Percentiles rank a stretch among this genome's conserved stretches.
Evolutionary conservation across 2,329 filamentous ascomycete species (phyloP).

Genomic region (Hypomyces perniciosus): DNA sequence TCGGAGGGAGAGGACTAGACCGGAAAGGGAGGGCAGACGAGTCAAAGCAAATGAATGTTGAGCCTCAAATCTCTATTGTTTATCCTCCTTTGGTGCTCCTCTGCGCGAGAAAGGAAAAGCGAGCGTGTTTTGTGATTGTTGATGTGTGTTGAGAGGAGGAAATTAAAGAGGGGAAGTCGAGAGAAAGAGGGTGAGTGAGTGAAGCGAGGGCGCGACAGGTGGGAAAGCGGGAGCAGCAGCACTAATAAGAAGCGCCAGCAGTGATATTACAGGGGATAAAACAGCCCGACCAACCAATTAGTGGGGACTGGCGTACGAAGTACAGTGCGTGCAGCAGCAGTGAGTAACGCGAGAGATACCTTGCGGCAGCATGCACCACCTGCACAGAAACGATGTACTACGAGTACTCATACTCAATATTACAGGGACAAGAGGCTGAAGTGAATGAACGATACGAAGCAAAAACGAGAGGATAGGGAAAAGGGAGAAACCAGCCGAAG

Average conservation of each 20-base stretch:
- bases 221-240: not conserved
- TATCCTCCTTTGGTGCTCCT: not conserved
- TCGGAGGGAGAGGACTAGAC: not conserved
- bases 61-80: not conserved
- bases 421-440: not conserved
- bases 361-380: not conserved
- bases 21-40: not conserved
- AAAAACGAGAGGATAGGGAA: conserved; percentile 2
- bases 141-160: not conserved
- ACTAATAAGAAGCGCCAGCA: not conserved
- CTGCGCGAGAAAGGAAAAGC: not conserved
- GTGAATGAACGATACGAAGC: not conserved
- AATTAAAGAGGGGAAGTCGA: not conserved
- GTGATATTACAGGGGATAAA: too few relatives aligned
- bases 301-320: too few relatives aligned
- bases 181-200: not conserved
- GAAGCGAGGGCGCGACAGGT: not conserved
- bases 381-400: too few relatives aligned
- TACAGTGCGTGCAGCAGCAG: too few relatives aligned
- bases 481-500: conserved; percentile 3
- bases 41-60: conserved; percentile 3
- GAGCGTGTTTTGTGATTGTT: not conserved
- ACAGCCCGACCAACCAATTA: too few relatives aligned
- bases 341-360: not conserved
- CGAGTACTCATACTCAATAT: too few relatives aligned